Conservation (phyloP, 1,284 basidiomycete species). For the Ceratobasidium sp. region DNA sequence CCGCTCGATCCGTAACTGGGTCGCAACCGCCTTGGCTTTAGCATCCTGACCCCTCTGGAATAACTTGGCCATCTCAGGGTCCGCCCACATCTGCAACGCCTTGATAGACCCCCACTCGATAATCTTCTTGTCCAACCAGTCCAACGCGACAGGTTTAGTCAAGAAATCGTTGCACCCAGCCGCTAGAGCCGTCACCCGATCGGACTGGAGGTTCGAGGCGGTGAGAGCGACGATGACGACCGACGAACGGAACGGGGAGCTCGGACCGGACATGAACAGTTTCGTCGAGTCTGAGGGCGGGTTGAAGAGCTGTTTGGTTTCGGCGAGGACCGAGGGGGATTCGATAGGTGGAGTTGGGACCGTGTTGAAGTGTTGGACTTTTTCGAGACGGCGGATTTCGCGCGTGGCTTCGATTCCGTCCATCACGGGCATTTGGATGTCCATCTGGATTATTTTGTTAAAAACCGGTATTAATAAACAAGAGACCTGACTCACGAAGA, state of each 20-base stretch:
- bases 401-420: constrained; percentile 98
- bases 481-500: constrained; percentile 74
- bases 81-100: constrained; percentile 88
- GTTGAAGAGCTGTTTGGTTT: constrained; percentile 30
- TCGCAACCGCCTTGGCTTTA: constrained; percentile 45
- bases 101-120: constrained; percentile 97
- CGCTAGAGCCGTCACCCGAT: constrained; percentile 94
- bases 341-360: constrained; percentile 74
- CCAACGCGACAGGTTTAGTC: constrained; percentile 94
- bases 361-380: constrained; percentile 66
- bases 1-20: constrained; percentile 34
- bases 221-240: constrained; percentile 99
- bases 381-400: constrained; percentile 91
- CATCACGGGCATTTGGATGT: constrained; percentile 99
- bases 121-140: constrained; percentile 98
- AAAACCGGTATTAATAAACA: not conserved
- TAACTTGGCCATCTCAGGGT: constrained; percentile 54
- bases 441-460: constrained; percentile 77
- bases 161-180: constrained; percentile 99
- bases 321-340: constrained; percentile 52
- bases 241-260: constrained; percentile 83
- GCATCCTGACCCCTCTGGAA: constrained; percentile 45
- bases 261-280: constrained; percentile 39
- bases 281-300: constrained; percentile 16
- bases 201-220: constrained; percentile 91